Conservation (phyloP, 23 red algal species). For the Cyanidiococcus yangmingshanensis region DNA sequence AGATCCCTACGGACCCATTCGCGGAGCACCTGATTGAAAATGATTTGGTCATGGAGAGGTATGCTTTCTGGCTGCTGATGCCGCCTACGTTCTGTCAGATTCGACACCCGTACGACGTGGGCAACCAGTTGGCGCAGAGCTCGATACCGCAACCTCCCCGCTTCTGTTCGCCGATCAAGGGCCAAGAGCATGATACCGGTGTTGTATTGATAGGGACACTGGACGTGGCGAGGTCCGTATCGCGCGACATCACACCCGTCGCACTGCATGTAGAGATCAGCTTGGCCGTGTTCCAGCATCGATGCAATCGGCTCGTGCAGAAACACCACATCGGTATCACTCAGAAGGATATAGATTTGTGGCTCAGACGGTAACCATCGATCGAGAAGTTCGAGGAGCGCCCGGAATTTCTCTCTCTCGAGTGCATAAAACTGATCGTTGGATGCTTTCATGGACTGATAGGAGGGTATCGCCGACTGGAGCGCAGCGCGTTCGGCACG, state of each 20-base stretch:
- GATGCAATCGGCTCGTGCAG: background rate
- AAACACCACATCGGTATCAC: slow-evolving; percentile 8
- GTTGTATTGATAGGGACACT: slow-evolving; percentile 18
- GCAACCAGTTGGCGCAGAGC: background rate
- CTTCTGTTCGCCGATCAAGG: background rate
- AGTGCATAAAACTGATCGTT: slow-evolving; percentile 5
- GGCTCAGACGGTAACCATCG: background rate
- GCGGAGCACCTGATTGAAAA: background rate
- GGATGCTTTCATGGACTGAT: slow-evolving; percentile 1
- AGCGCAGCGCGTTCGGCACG: background rate
- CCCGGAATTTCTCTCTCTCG: slow-evolving; percentile 2
- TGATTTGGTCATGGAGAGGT: background rate
- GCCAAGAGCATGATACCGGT: background rate
- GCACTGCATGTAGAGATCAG: slow-evolving; percentile 16
- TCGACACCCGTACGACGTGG: background rate
- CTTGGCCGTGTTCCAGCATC: background rate
- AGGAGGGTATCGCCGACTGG: background rate
- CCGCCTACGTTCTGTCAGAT: background rate
- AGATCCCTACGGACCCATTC: background rate
- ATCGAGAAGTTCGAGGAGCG: background rate
- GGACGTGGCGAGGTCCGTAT: background rate
- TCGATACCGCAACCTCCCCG: background rate
- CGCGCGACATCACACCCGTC: background rate
- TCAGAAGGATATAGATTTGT: background rate
- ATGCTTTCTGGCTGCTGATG: background rate